phyloP scores from a whole-genome alignment of 2,329 filamentous ascomycete species.

The Taxawa tesnikishii region DNA sequence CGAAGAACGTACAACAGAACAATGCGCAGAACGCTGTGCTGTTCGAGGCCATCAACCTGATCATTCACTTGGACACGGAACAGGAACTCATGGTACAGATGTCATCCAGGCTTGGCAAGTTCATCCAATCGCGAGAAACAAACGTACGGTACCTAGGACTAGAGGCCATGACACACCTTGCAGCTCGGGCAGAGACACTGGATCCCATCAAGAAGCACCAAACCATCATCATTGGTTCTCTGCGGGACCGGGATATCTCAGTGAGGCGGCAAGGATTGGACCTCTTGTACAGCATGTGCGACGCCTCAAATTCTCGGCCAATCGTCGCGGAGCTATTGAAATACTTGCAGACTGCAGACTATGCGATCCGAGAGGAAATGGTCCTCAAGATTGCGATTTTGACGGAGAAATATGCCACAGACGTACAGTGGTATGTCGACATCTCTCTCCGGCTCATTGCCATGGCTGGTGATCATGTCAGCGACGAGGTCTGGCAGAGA shows the following conservation, averaged over 20 bases:
- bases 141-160: slow-evolving; percentile 93
- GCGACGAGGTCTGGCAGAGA: slow-evolving; percentile 97
- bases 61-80: slow-evolving; percentile 94
- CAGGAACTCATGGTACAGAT: slow-evolving; percentile 93
- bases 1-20: slow-evolving; percentile 98
- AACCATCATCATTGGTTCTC: slow-evolving; percentile 83
- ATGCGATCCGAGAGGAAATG: slow-evolving; percentile 98
- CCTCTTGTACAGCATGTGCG: slow-evolving; percentile 98
- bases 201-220: slow-evolving; percentile 98
- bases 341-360: slow-evolving; percentile 92
- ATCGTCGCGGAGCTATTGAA: slow-evolving; percentile 90
- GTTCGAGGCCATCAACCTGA: slow-evolving; percentile 96
- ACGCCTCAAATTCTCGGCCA: slow-evolving; percentile 81
- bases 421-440: slow-evolving; percentile 98
- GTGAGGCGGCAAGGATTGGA: slow-evolving; percentile 92
- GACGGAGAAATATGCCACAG: slow-evolving; percentile 96
- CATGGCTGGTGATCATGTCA: slow-evolving; percentile 95
- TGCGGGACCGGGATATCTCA: slow-evolving; percentile 93
- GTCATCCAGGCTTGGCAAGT: slow-evolving; percentile 78
- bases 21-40: slow-evolving; percentile 97
- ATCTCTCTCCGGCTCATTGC: slow-evolving; percentile 89
- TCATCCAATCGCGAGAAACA: slow-evolving; percentile 92
- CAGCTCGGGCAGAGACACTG: slow-evolving; percentile 81
- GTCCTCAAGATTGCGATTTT: slow-evolving; percentile 96
- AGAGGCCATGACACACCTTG: slow-evolving; percentile 96